These are phyloP conservation scores for Zygoascus bituminiphila DNA, from an alignment of 805 yeast species.

Conservation along the genomic window DNA sequence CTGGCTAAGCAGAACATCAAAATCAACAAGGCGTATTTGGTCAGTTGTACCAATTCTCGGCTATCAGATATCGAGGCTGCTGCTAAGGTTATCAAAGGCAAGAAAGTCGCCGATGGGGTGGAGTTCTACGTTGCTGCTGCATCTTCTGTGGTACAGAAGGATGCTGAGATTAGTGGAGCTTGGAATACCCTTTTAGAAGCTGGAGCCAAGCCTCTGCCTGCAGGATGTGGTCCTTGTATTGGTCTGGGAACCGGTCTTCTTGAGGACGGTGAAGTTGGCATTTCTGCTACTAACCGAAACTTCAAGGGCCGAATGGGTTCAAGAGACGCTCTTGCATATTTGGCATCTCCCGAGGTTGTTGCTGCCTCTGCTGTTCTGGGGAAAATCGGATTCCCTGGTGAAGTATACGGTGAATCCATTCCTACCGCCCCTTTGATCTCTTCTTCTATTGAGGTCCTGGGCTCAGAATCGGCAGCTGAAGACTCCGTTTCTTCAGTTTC, in stretches of 20 bases:
- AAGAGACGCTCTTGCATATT: constrained; percentile 87
- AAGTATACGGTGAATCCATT: constrained; percentile 53
- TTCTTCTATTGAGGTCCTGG: constrained; percentile 26
- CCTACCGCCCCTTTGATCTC: constrained; percentile 48
- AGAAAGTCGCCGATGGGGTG: constrained; percentile 78
- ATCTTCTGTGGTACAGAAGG: constrained; percentile 82
- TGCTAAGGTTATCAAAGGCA: constrained; percentile 76
- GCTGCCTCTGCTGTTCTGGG: constrained; percentile 98
- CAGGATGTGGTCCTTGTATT: constrained; percentile 99
- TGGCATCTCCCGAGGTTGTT: constrained; percentile 96
- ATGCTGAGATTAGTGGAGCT: constrained; percentile 85
- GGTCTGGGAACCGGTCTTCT: constrained; percentile 93
- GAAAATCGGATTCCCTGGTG: constrained; percentile 86
- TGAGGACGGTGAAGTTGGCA: constrained; percentile 95
- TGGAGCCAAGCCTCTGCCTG: constrained; percentile 91
- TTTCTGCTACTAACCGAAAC: constrained; percentile 96
- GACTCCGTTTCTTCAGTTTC: constrained; percentile 45
- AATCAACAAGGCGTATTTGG: constrained; percentile 90
- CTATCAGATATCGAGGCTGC: constrained; percentile 90
- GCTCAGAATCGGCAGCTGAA: constrained; percentile 25
- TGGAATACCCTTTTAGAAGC: constrained; percentile 87
- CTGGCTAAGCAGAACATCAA: constrained; percentile 64
- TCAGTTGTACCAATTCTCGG: constrained; percentile 96
- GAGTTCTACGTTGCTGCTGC: constrained; percentile 98
- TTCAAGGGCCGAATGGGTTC: constrained; percentile 99